Evolutionary conservation across 257 asterid genomes (phyloP), one percentile per base, ranked within the genome.

Genomic region (Petrea volubilis): DNA sequence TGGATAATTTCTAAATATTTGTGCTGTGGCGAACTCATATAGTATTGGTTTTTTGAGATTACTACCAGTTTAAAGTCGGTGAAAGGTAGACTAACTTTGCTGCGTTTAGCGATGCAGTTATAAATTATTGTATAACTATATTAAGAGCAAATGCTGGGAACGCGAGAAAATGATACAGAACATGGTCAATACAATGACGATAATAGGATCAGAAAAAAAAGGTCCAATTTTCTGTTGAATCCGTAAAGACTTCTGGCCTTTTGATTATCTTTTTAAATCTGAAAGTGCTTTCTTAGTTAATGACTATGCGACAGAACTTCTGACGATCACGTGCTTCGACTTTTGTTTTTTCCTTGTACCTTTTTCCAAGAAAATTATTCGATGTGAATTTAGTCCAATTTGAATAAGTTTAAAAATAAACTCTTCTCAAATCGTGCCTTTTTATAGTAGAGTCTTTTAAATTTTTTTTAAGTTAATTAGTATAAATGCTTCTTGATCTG

Each of bases 321-420:
- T 73, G 47, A 78, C 75, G 33, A 6, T 63, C 82, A 73, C 73
- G 73, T 73, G 73, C 55, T 36, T 33, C 64, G 63, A 51, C 33
- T 44, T 67, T 68, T 63, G 34, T 52, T 28, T 67, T 28, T 36
- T n/a, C 31, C 56, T 53, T 38, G 18, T 6, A 23, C 34, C 63
- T 59, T 28, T 43, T 60, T 55, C 43, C 63, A 43, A 67, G 62
- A 67, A 43, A 72, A 52, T 65, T 56, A 15, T 33, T 23, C 25
- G 23, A 17, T 28, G 49, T 21, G 10, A 1, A 11, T 28, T 23
- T 51, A 23, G n/a, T n/a, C n/a, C n/a, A n/a, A n/a, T n/a, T n/a
- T n/a, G n/a, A n/a, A n/a, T n/a, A n/a, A n/a, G n/a, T n/a, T 7
- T 21, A 17, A 20, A 23, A 53, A 67, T 52, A 34, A 56, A 62